A percentile compares a stretch with the other conserved stretches of the same genome.
Conservation (phyloP, 2,329 filamentous ascomycete species). For the Scedosporium dehoogii region DNA sequence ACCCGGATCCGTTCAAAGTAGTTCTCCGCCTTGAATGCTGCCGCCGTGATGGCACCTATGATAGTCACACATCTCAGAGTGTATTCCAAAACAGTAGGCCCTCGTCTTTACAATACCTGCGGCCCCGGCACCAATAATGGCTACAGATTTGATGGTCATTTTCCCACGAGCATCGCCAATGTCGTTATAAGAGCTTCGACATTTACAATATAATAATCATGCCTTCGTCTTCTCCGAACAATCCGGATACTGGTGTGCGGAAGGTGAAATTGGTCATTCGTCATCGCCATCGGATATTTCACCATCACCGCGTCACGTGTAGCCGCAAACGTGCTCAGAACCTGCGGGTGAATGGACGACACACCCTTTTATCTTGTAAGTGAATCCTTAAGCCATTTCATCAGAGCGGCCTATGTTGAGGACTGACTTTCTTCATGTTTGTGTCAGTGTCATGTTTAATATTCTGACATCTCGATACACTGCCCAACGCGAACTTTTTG, state of each 20-base stretch:
- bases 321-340: too few relatives aligned
- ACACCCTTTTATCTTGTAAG: too few relatives aligned
- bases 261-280: background rate
- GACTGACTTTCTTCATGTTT: too few relatives aligned
- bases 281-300: background rate
- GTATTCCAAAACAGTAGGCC: background rate
- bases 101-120: conserved; percentile 20
- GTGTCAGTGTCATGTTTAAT: too few relatives aligned
- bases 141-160: conserved; percentile 25
- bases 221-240: background rate
- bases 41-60: conserved; percentile 35
- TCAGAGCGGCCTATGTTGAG: too few relatives aligned
- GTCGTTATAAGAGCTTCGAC: background rate
- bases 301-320: background rate
- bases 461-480: too few relatives aligned
- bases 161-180: background rate
- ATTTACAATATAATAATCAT: background rate
- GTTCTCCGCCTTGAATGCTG: conserved; percentile 33
- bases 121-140: conserved; percentile 32
- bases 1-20: conserved; percentile 31
- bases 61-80: background rate
- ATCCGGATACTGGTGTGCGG: background rate
- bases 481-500: too few relatives aligned
- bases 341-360: too few relatives aligned
- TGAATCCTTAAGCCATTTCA: too few relatives aligned